phyloP scores from a whole-genome alignment of 306 rosid genomes.

The Corylus americana region DNA sequence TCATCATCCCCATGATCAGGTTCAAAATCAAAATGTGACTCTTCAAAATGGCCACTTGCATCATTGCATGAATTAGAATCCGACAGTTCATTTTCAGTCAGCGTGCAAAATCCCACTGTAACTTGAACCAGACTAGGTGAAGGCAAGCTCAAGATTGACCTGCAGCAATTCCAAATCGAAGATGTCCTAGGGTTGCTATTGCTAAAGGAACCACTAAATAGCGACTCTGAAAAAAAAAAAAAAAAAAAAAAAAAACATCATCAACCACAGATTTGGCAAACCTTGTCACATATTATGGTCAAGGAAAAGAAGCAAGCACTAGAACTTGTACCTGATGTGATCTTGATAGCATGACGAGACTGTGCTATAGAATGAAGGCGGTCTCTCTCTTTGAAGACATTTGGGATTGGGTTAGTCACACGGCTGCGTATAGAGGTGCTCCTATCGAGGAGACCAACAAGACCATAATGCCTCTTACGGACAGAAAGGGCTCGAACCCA shows the following conservation, averaged over 20 bases:
- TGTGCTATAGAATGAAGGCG: background rate
- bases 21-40: constrained; percentile 13
- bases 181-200: background rate
- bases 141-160: constrained; percentile 2
- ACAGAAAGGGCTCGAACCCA: constrained; percentile 23
- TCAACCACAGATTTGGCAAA: background rate
- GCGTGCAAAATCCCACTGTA: constrained; percentile 22
- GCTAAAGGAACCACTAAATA: background rate
- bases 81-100: constrained; percentile 12
- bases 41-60: constrained; percentile 13
- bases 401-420: constrained; percentile 5
- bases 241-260: background rate
- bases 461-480: constrained; percentile 15
- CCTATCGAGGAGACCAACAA: background rate
- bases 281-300: background rate
- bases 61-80: constrained; percentile 3
- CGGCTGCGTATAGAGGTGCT: background rate
- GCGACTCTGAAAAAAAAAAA: constrained; percentile 18
- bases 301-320: background rate
- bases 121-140: constrained; percentile 9
- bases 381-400: background rate
- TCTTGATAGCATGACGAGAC: background rate
- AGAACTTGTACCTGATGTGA: constrained; percentile 5
- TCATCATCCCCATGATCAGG: background rate
- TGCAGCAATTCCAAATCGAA: constrained; percentile 3